phyloP scores from a whole-genome alignment of 495 filamentous ascomycete genomes.

The Podospora tetraspora region DNA sequence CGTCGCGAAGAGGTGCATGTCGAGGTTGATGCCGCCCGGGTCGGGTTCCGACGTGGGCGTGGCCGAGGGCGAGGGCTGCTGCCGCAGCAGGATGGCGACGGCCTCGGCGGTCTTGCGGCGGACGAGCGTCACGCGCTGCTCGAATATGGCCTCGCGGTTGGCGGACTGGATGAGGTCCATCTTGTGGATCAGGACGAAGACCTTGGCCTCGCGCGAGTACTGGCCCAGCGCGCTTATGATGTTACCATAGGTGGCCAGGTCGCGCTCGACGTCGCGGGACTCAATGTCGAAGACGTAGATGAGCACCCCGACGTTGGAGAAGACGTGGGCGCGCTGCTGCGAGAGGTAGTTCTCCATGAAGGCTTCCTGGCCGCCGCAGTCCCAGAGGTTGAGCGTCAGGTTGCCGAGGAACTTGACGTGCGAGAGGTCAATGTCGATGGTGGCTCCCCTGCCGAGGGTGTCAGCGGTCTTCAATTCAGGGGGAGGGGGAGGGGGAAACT shows the following conservation, averaged over 20 bases:
- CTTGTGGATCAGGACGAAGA: slow-evolving; percentile 95
- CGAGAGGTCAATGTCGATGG: slow-evolving; percentile 96
- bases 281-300: slow-evolving; percentile 99
- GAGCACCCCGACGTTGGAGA: slow-evolving; percentile 89
- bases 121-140: slow-evolving; percentile 68
- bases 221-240: slow-evolving; percentile 82
- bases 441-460: slow-evolving; percentile 60
- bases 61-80: slow-evolving; percentile 39
- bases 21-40: slow-evolving; percentile 44
- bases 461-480: background rate
- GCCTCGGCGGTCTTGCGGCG: slow-evolving; percentile 69
- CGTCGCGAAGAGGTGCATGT: slow-evolving; percentile 75
- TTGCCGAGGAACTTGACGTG: slow-evolving; percentile 98
- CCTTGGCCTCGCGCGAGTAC: slow-evolving; percentile 73
- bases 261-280: slow-evolving; percentile 84
- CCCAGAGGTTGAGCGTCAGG: slow-evolving; percentile 94
- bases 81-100: slow-evolving; percentile 37
- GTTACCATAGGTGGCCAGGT: slow-evolving; percentile 80
- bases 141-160: slow-evolving; percentile 72
- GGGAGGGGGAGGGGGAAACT: slow-evolving; percentile 15
- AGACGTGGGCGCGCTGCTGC: slow-evolving; percentile 90
- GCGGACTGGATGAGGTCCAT: slow-evolving; percentile 91
- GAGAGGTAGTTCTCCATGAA: slow-evolving; percentile 98
- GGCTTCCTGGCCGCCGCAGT: slow-evolving; percentile 97
- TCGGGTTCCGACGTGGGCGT: slow-evolving; percentile 35